Evolutionary conservation across 1,284 basidiomycete genomes (phyloP), one percentile per base, ranked within the genome.

Genomic region (Cryptococcus deneoformans): DNA sequence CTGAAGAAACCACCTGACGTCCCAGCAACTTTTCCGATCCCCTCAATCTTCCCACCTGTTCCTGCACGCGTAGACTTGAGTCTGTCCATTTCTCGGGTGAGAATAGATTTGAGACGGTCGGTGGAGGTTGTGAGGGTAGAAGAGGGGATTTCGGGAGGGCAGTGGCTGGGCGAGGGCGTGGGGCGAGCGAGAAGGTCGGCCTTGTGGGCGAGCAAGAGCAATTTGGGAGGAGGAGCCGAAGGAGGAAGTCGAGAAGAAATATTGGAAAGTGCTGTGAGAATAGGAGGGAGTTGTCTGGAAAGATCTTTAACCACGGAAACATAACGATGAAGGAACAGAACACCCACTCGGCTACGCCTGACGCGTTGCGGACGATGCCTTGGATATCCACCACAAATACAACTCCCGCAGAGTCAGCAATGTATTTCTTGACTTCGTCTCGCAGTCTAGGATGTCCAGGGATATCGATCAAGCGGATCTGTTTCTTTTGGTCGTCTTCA

Each of bases 401-500:
- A 6, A 69, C 73, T 1, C 60, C 75, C 34, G 56, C 59, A 20
- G 68, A 70, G 8, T 64, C 64, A 12, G 52, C 59, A 5, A 73
- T 49, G n/a, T 68, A 56, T 52, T 63, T 64, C 50, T 67, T 63
- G 8, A 71, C 58, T 48, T 72, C 67, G 47, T 76, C 73, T n/a
- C 67, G 64, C 34, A 78, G 59, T 48, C 77, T 65, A 9, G 75
- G 72, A 58, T 78, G 77, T n/a, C 77, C 77, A 5, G 77, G 73
- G 1, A 78, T 49, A 50, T 78, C 77, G 10, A 76, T 62, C 20
- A 78, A 56, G 6, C 59, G 57, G 50, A 76, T 55, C 9, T 53
- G 54, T 56, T 70, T 71, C 7, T 50, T 46, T 8, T 38, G 36
- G 0, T 50, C 62, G 7, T 56, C 56, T 35, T 59, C 63, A 24